phyloP scores from a whole-genome alignment of 257 asterid genomes.

The Striga asiatica region DNA sequence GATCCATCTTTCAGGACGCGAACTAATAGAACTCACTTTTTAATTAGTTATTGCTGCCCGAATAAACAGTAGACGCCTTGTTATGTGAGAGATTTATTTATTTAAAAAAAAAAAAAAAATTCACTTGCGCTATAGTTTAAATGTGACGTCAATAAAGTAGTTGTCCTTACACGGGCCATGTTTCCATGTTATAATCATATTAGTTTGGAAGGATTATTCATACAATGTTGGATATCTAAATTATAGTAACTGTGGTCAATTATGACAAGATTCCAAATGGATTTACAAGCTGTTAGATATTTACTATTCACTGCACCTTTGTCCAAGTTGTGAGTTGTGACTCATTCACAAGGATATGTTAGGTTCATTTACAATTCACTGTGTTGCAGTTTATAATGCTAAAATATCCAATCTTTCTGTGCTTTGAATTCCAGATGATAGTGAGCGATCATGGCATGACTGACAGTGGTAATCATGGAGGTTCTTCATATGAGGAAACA shows the following conservation, averaged over 20 bases:
- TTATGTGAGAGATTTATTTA: neutral
- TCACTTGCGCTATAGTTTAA: neutral
- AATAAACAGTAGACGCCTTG: neutral
- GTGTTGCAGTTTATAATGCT: conserved; percentile 12
- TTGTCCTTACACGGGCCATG: neutral
- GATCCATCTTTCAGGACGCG: too few species aligned
- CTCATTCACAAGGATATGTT: too few species aligned
- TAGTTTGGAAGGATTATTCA: too few species aligned
- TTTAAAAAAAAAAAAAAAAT: too few species aligned
- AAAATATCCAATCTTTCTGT: conserved; percentile 8
- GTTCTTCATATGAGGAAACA: conserved; percentile 78
- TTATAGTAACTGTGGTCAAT: too few species aligned
- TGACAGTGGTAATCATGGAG: conserved; percentile 84
- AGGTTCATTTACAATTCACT: conserved; percentile 1
- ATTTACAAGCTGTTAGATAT: too few species aligned
- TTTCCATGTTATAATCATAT: too few species aligned
- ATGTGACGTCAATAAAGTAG: neutral
- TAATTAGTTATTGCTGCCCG: neutral
- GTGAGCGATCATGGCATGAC: conserved; percentile 98
- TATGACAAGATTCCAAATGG: too few species aligned
- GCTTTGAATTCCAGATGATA: conserved; percentile 45
- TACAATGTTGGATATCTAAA: too few species aligned
- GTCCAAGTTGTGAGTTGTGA: too few species aligned
- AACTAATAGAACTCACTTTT: too few species aligned
- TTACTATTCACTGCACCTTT: too few species aligned